phyloP scores from a whole-genome alignment of 2,329 filamentous ascomycete genomes.

The Fusarium mangiferae region DNA sequence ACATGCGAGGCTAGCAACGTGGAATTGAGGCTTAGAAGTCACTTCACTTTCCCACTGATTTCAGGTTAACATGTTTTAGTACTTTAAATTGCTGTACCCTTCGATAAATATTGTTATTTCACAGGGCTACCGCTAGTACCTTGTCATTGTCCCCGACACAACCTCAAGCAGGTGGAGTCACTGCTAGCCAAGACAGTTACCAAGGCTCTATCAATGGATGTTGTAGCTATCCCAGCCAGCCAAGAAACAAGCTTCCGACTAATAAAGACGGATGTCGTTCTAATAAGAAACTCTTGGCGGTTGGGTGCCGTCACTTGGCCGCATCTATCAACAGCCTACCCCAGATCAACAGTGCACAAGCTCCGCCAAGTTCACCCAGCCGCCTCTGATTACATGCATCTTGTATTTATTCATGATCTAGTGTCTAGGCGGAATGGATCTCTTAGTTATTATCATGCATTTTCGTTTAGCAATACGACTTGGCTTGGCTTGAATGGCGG shows the following conservation, averaged over 20 bases:
- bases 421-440: not conserved
- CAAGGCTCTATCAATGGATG: not conserved
- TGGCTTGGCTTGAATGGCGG: too few relatives aligned
- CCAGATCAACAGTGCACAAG: conserved; percentile 26
- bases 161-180: not conserved
- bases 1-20: not conserved
- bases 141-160: not conserved
- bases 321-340: conserved; percentile 10
- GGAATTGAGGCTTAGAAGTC: not conserved
- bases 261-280: not conserved
- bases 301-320: conserved; percentile 4
- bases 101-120: not conserved
- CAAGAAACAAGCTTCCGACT: conserved; percentile 3
- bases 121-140: not conserved
- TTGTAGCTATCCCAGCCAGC: not conserved
- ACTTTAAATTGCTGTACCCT: not conserved
- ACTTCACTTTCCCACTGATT: not conserved
- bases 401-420: conserved; percentile 8
- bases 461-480: not conserved
- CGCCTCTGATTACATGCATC: conserved; percentile 6
- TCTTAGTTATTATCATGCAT: not conserved
- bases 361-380: conserved; percentile 24
- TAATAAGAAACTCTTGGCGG: conserved; percentile 3
- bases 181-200: conserved; percentile 1
- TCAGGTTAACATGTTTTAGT: not conserved